A percentile compares a stretch with the other conserved stretches of the same genome.
These are phyloP conservation scores for Knufia petricola DNA, from an alignment of 2,329 filamentous ascomycete species.

Conservation along the genomic window DNA sequence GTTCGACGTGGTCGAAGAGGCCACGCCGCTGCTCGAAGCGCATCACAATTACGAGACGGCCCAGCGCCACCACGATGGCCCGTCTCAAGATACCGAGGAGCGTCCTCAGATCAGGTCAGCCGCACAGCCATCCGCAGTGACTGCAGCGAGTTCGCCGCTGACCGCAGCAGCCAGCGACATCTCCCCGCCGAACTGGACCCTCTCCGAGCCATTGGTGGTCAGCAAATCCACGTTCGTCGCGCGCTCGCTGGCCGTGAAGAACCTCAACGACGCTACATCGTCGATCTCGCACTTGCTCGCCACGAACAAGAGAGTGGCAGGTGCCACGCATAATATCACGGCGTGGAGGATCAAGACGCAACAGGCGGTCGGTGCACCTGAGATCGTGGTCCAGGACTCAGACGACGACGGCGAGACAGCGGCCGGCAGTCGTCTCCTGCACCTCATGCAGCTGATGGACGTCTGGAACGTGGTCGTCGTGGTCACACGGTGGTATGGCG, in stretches of 20 bases:
- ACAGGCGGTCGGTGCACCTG: conserved; percentile 34
- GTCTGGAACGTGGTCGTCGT: conserved; percentile 89
- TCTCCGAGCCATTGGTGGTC: conserved; percentile 66
- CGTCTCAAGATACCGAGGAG: conserved; percentile 17
- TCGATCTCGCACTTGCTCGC: conserved; percentile 68
- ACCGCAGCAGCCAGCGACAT: conserved; percentile 26
- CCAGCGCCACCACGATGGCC: conserved; percentile 22
- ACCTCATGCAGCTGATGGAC: conserved; percentile 90
- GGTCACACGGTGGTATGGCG: conserved; percentile 91
- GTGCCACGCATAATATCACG: conserved; percentile 89
- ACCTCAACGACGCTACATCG: conserved; percentile 58
- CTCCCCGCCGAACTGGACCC: conserved; percentile 53
- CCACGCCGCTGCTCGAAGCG: conserved; percentile 43
- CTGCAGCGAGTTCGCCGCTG: conserved; percentile 9
- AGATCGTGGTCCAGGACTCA: conserved; percentile 68
- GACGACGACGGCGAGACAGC: conserved; percentile 95
- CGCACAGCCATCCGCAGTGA: conserved; percentile 3
- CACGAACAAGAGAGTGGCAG: conserved; percentile 73
- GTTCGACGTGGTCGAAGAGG: conserved; percentile 76
- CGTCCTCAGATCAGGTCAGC: conserved; percentile 16
- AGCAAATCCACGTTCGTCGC: conserved; percentile 84
- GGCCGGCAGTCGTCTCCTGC: conserved; percentile 72
- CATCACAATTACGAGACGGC: conserved; percentile 44
- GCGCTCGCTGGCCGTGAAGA: conserved; percentile 50
- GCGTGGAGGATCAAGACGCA: conserved; percentile 66